A percentile compares a stretch with the other conserved stretches of the same genome.
Evolutionary conservation across 1,139 yeast species (phyloP).

Genomic region (Protomyces arabidopsidicola): DNA sequence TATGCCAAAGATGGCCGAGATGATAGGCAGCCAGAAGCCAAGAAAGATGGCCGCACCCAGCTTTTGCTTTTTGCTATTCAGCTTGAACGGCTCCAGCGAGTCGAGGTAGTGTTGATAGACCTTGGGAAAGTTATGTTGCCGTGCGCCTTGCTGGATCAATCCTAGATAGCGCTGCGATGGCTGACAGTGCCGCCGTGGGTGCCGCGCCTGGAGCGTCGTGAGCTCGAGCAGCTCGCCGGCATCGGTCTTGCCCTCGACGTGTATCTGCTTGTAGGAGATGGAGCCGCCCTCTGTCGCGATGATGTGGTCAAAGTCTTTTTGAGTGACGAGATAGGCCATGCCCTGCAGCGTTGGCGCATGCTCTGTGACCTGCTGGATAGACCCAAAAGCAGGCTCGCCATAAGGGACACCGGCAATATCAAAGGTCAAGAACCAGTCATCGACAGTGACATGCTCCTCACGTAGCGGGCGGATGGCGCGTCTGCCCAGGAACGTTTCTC

Average conservation of each 20-base stretch:
- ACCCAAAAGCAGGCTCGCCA: slow-evolving; percentile 22
- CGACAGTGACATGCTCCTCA: slow-evolving; percentile 2
- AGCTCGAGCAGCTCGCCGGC: neutral
- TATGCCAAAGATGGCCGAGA: slow-evolving; percentile 6
- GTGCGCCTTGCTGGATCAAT: slow-evolving; percentile 22
- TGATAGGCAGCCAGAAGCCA: slow-evolving; percentile 21
- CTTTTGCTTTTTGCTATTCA: slow-evolving; percentile 15
- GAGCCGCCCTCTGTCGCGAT: slow-evolving; percentile 26
- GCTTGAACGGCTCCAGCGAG: slow-evolving; percentile 11
- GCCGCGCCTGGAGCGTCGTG: slow-evolving; percentile 18
- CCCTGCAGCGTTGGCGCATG: slow-evolving; percentile 16
- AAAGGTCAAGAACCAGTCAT: slow-evolving; percentile 8
- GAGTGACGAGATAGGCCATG: slow-evolving; percentile 19
- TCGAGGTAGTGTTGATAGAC: slow-evolving; percentile 19
- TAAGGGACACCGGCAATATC: slow-evolving; percentile 23
- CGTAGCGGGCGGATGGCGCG: slow-evolving; percentile 12
- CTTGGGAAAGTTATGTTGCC: slow-evolving; percentile 21
- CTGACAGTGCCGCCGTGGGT: slow-evolving; percentile 11
- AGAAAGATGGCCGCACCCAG: slow-evolving; percentile 19
- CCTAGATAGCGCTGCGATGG: slow-evolving; percentile 18
- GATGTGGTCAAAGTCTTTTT: slow-evolving; percentile 9
- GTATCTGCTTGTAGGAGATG: slow-evolving; percentile 10
- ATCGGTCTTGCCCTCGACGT: slow-evolving; percentile 1
- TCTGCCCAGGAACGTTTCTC: slow-evolving; percentile 17
- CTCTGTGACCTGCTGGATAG: slow-evolving; percentile 5